Evolutionary conservation across 805 yeast genomes (phyloP).

Genomic region (Myxozyma neotropica): DNA sequence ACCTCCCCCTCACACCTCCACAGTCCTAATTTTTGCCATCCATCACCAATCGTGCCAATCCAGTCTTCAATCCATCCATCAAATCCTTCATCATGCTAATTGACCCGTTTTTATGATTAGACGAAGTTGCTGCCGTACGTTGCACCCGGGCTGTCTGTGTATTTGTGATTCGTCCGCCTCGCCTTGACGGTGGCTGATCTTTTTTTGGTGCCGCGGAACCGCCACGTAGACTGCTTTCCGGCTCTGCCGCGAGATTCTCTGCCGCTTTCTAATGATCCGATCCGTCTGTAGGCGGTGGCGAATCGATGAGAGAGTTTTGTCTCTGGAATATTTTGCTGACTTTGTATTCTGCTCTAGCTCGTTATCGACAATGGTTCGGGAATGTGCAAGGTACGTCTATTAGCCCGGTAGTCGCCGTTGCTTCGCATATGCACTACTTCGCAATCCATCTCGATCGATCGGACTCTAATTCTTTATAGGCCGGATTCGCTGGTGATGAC

Average conservation of each 20-base stretch:
- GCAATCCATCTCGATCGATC: background rate
- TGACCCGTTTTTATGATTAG: constrained; percentile 36
- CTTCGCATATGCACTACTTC: no score
- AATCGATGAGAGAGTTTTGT: no score
- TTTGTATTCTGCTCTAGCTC: constrained; percentile 51
- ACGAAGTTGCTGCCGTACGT: constrained; percentile 55
- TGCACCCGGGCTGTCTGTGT: background rate
- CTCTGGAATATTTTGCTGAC: constrained; percentile 39
- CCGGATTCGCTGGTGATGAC: constrained; percentile 99
- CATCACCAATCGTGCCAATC: background rate
- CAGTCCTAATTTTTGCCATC: no score
- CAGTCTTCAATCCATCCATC: background rate
- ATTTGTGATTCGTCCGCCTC: constrained; percentile 8
- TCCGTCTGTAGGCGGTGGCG: background rate
- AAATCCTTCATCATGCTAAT: constrained; percentile 3
- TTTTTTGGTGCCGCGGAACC: constrained; percentile 3
- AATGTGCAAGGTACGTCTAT: constrained; percentile 76
- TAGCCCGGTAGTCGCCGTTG: background rate
- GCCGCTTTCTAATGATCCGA: background rate
- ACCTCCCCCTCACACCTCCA: no score
- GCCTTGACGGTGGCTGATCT: constrained; percentile 6
- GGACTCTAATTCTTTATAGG: constrained; percentile 42
- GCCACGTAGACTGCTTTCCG: constrained; percentile 3
- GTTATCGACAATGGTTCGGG: constrained; percentile 99
- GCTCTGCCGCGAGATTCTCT: background rate